Evolutionary conservation across 1,284 basidiomycete genomes (phyloP).

Genomic region (Cutaneotrichosporon spelunceum): DNA sequence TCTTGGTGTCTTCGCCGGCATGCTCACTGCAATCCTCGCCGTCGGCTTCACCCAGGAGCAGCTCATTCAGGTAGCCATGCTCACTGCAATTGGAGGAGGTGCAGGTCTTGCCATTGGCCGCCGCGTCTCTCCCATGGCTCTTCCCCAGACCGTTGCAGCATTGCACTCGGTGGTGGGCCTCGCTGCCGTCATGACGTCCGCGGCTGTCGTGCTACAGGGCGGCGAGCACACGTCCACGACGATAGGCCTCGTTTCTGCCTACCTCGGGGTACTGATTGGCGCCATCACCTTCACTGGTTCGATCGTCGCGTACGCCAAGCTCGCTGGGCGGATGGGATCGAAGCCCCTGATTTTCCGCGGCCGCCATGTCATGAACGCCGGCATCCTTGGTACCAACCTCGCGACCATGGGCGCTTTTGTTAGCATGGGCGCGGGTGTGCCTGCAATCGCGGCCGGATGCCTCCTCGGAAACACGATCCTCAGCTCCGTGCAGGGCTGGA

Average conservation of each 20-base stretch:
- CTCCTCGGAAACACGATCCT: conserved; percentile 66
- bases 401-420: conserved; percentile 72
- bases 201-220: conserved; percentile 70
- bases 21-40: conserved; percentile 71
- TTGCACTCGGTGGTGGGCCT: conserved; percentile 78
- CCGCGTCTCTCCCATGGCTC: conserved; percentile 75
- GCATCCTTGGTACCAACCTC: conserved; percentile 65
- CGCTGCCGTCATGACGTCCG: conserved; percentile 76
- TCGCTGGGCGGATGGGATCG: conserved; percentile 73
- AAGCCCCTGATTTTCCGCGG: conserved; percentile 67
- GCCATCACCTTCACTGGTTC: conserved; percentile 55
- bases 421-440: conserved; percentile 63
- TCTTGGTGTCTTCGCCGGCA: conserved; percentile 72
- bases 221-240: conserved; percentile 59
- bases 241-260: conserved; percentile 73
- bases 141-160: conserved; percentile 73
- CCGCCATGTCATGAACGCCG: conserved; percentile 68
- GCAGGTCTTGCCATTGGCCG: conserved; percentile 67
- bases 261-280: conserved; percentile 78
- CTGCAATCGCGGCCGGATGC: conserved; percentile 69
- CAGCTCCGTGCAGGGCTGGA: conserved; percentile 73
- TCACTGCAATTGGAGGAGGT: conserved; percentile 66
- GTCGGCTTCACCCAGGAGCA: conserved; percentile 73
- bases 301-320: conserved; percentile 80
- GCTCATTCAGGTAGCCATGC: conserved; percentile 69